Evolutionary conservation across 345 rosid species (phyloP).

Genomic region (Populus euphratica): DNA sequence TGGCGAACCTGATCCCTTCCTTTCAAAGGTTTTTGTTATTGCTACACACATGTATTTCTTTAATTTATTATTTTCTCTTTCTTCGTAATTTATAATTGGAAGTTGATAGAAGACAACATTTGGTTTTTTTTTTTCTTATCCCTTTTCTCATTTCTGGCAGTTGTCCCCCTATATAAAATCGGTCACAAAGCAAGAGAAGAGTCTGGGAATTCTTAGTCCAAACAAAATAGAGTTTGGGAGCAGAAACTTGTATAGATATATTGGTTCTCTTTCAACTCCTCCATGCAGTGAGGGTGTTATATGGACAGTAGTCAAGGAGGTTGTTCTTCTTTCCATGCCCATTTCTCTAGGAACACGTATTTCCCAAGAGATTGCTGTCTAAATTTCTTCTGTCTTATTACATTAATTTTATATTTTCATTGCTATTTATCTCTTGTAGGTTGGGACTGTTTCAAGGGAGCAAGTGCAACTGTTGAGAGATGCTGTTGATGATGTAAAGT

Average conservation of each 20-base stretch:
- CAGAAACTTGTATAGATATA: constrained; percentile 51
- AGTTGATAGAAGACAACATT: too few species aligned
- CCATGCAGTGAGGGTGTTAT: constrained; percentile 69
- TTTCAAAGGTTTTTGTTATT: constrained; percentile 18
- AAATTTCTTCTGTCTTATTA: too few species aligned
- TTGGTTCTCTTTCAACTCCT: constrained; percentile 63
- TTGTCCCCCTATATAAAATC: too few species aligned
- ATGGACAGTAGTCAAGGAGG: constrained; percentile 59
- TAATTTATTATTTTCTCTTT: background rate
- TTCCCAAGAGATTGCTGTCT: too few species aligned
- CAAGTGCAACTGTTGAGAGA: constrained; percentile 43
- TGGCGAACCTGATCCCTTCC: constrained; percentile 55
- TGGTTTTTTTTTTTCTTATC: too few species aligned
- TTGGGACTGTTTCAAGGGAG: constrained; percentile 52
- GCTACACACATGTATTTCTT: background rate
- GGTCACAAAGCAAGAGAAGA: too few species aligned
- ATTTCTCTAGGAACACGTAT: too few species aligned
- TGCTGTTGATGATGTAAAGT: constrained; percentile 58
- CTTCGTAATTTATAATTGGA: too few species aligned
- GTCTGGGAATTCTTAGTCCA: constrained; percentile 41
- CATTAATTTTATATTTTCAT: too few species aligned
- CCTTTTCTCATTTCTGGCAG: too few species aligned
- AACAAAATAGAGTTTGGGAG: constrained; percentile 37
- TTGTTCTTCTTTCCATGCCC: background rate
- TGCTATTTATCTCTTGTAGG: constrained; percentile 22